These are phyloP conservation scores for Brassica hybrid DNA, from an alignment of 441 rosid genomes.

Conservation along the genomic window DNA sequence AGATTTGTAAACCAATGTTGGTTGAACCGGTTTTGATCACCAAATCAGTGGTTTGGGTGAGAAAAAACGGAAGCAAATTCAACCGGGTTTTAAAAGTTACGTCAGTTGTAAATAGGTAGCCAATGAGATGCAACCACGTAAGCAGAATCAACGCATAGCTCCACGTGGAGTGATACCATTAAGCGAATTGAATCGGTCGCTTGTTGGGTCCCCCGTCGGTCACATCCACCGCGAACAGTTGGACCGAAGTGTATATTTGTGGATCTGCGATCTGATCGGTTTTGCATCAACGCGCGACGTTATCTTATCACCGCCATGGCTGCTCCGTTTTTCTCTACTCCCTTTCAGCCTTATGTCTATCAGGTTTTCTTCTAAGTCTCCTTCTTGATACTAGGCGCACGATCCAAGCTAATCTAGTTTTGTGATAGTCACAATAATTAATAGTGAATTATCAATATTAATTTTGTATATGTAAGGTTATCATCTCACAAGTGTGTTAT, in stretches of 20 bases:
- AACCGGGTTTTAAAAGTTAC: neutral
- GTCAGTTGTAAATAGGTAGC: too few relatives aligned
- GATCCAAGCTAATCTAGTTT: too few relatives aligned
- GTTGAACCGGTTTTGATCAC: neutral
- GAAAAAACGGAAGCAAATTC: neutral
- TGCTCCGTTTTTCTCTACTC: constrained; percentile 6
- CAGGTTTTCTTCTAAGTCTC: constrained; percentile 7
- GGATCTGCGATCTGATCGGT: constrained; percentile 6
- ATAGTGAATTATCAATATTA: too few relatives aligned
- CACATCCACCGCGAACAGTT: constrained; percentile 10
- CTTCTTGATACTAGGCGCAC: too few relatives aligned
- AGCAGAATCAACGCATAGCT: neutral
- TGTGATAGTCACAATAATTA: too few relatives aligned
- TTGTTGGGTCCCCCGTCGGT: constrained; percentile 3
- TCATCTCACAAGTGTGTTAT: too few relatives aligned
- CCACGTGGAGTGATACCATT: neutral
- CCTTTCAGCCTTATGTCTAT: constrained; percentile 8
- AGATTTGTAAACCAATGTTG: neutral
- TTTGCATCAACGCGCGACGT: neutral
- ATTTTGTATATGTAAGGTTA: too few relatives aligned
- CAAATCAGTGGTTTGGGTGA: neutral
- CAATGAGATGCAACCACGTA: neutral
- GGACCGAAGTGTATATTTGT: neutral
- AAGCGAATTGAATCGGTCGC: neutral
- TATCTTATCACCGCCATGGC: neutral